Evolutionary conservation across 495 filamentous ascomycete genomes (phyloP).

Genomic region (Lentithecium fluviatile): DNA sequence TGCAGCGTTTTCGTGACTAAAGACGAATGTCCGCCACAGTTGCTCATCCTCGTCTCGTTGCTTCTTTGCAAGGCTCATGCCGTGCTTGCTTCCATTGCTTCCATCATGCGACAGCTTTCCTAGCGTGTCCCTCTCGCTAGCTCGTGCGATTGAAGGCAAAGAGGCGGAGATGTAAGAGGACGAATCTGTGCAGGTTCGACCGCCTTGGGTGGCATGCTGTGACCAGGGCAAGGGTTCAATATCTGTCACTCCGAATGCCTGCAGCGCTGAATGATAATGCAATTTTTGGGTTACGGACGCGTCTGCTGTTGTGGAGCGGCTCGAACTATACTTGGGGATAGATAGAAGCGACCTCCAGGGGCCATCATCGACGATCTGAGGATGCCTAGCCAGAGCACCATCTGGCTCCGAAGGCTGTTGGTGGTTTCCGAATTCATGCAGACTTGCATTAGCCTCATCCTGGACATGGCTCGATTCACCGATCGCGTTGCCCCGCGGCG

Average conservation of each 20-base stretch:
- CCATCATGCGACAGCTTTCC: neutral
- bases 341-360: constrained; percentile 24
- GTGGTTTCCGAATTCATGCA: neutral
- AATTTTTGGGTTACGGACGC: neutral
- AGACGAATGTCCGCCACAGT: constrained; percentile 27
- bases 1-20: neutral
- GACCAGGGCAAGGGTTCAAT: neutral
- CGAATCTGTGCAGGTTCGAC: constrained; percentile 6
- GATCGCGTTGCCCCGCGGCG: neutral
- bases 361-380: constrained; percentile 26
- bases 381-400: neutral
- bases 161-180: constrained; percentile 22
- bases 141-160: constrained; percentile 14
- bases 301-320: constrained; percentile 12
- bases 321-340: constrained; percentile 22
- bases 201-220: constrained; percentile 23
- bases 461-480: neutral
- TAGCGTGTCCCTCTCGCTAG: neutral
- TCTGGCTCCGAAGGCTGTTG: neutral
- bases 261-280: neutral
- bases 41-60: constrained; percentile 9
- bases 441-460: constrained; percentile 8
- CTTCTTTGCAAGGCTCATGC: neutral
- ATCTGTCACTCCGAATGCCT: neutral
- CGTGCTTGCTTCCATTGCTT: neutral